phyloP scores from a whole-genome alignment of 495 filamentous ascomycete genomes.

The Aspergillus taichungensis region DNA sequence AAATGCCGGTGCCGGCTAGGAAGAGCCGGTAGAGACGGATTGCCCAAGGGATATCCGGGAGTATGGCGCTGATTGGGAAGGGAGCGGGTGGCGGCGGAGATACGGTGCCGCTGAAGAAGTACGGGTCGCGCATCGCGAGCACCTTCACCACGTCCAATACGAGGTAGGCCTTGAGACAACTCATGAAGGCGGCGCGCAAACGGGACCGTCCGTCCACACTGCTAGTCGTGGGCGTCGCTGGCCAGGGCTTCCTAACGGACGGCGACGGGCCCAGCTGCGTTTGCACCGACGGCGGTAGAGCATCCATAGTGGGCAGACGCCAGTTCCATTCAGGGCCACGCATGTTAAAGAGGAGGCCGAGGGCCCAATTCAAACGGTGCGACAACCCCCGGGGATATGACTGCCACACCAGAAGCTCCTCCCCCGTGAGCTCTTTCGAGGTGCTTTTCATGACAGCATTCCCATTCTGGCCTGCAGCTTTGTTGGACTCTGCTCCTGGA shows the following conservation, averaged over 20 bases:
- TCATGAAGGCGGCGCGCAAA: constrained; percentile 36
- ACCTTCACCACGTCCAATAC: constrained; percentile 57
- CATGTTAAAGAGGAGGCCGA: constrained; percentile 60
- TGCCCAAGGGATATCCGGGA: constrained; percentile 24
- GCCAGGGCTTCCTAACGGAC: neutral
- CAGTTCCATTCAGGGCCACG: constrained; percentile 75
- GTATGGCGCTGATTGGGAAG: constrained; percentile 35
- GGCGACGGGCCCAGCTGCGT: constrained; percentile 24
- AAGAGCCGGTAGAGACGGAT: constrained; percentile 41
- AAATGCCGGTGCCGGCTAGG: constrained; percentile 40
- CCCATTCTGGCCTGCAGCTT: neutral
- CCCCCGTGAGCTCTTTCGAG: neutral
- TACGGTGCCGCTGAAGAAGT: constrained; percentile 57
- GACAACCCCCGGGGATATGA: constrained; percentile 53
- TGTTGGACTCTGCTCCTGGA: neutral
- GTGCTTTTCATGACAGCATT: no score
- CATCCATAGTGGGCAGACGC: constrained; percentile 50
- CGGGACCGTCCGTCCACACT: constrained; percentile 29
- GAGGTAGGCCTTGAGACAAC: constrained; percentile 48
- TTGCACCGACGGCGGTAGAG: constrained; percentile 44
- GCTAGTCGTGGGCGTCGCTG: neutral
- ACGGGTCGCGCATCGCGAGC: constrained; percentile 61
- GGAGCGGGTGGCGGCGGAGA: constrained; percentile 26
- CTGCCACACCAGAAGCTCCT: constrained; percentile 51
- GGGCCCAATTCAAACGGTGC: constrained; percentile 62